phyloP scores from a whole-genome alignment of 1,284 basidiomycete species.

The Cerrena zonata region DNA sequence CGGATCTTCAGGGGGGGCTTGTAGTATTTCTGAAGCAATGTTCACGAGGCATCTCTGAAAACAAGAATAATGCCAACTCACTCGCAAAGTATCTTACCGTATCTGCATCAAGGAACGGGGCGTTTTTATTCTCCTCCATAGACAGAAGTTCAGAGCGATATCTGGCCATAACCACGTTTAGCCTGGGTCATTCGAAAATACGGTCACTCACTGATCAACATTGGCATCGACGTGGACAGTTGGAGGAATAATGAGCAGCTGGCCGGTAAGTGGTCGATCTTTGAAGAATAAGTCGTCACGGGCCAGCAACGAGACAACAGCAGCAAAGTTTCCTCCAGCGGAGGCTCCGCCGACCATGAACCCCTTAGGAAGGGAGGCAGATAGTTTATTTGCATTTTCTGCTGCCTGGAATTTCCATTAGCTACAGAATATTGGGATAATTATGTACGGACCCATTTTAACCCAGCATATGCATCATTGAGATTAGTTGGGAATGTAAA shows the following conservation, averaged over 20 bases:
- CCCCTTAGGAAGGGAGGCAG: constrained; percentile 8
- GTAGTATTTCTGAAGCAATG: neutral
- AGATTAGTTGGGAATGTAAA: constrained; percentile 7
- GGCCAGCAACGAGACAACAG: constrained; percentile 11
- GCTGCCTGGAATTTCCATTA: constrained; percentile 1
- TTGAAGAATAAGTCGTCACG: constrained; percentile 12
- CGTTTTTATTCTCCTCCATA: constrained; percentile 8
- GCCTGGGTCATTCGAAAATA: neutral
- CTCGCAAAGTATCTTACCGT: too few relatives aligned
- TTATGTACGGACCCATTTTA: constrained; percentile 11
- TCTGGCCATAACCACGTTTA: constrained; percentile 2
- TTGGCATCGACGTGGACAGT: constrained; percentile 10
- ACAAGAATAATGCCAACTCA: too few relatives aligned
- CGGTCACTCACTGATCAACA: constrained; percentile 11
- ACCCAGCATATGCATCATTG: constrained; percentile 8
- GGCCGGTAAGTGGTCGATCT: constrained; percentile 10
- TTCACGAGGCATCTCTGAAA: neutral
- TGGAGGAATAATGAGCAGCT: constrained; percentile 10
- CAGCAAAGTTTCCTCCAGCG: constrained; percentile 15
- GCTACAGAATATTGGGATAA: neutral
- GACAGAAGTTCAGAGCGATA: constrained; percentile 8
- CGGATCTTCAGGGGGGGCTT: constrained; percentile 6
- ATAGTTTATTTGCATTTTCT: constrained; percentile 6
- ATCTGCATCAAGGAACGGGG: constrained; percentile 1
- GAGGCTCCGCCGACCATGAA: constrained; percentile 14